phyloP scores from a whole-genome alignment of 306 rosid genomes.

The Pyrus bretschneideri region DNA sequence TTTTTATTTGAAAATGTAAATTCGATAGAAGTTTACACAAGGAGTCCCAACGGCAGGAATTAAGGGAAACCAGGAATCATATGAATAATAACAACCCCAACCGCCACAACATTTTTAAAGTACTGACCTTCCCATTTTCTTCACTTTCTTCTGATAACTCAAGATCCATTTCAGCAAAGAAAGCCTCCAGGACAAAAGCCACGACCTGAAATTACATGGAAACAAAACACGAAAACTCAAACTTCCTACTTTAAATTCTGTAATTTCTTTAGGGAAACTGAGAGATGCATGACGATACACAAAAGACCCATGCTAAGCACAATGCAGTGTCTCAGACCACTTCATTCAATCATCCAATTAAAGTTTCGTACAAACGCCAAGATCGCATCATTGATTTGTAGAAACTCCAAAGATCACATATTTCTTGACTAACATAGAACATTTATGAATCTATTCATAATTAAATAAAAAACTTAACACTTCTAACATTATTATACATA shows the following conservation, averaged over 20 bases:
- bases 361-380: neutral
- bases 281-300: neutral
- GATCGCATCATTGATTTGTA: no score
- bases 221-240: constrained; percentile 3
- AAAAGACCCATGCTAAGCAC: neutral
- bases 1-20: neutral
- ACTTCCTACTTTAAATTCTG: neutral
- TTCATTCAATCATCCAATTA: neutral
- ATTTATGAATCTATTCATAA: neutral
- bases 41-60: neutral
- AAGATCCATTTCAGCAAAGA: constrained; percentile 93
- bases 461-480: neutral
- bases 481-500: no score
- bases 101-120: neutral
- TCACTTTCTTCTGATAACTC: constrained; percentile 48
- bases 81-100: neutral
- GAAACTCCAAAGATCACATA: neutral
- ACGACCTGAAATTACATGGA: constrained; percentile 58
- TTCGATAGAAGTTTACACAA: neutral
- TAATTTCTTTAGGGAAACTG: neutral
- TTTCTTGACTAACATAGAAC: neutral
- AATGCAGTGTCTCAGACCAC: neutral
- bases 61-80: neutral
- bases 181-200: constrained; percentile 99
- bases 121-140: constrained; percentile 52